phyloP scores from a whole-genome alignment of 768 basidiomycete genomes.

The Lyophyllum shimeji region DNA sequence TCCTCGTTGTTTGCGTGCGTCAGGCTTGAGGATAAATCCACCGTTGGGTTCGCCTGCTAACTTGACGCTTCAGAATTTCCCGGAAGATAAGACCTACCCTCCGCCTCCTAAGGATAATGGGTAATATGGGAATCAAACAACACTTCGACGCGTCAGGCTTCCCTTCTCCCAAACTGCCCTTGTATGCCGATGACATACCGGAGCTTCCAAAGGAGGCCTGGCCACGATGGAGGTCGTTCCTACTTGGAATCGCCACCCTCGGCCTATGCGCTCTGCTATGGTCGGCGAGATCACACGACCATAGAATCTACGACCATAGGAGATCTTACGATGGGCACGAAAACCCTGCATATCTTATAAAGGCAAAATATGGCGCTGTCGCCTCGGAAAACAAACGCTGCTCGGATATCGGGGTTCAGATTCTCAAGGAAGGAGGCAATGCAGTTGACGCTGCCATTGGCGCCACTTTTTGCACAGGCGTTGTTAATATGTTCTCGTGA shows the following conservation, averaged over 20 bases:
- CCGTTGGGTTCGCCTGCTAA: too few species aligned
- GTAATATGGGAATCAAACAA: not conserved
- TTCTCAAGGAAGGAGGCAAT: constrained; percentile 81
- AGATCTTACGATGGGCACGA: constrained; percentile 16
- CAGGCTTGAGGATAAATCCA: too few species aligned
- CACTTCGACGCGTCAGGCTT: not conserved
- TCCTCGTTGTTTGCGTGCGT: too few species aligned
- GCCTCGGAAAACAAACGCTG: constrained; percentile 87
- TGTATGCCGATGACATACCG: not conserved
- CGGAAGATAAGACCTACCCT: not conserved
- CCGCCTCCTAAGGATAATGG: not conserved
- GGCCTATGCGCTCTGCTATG: not conserved
- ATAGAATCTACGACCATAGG: not conserved
- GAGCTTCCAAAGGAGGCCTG: not conserved
- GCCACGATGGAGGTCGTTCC: constrained; percentile 5
- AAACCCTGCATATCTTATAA: constrained; percentile 47
- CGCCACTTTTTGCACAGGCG: constrained; percentile 75
- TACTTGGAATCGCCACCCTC: constrained; percentile 4
- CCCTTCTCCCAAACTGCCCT: constrained; percentile 2
- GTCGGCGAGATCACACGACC: not conserved
- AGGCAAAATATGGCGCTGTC: constrained; percentile 79
- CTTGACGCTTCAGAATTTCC: not conserved
- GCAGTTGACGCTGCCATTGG: constrained; percentile 88
- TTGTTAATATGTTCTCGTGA: constrained; percentile 90
- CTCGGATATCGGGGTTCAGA: constrained; percentile 78